Conservation (phyloP, 768 basidiomycete genomes). For the Crucibulum laeve region DNA sequence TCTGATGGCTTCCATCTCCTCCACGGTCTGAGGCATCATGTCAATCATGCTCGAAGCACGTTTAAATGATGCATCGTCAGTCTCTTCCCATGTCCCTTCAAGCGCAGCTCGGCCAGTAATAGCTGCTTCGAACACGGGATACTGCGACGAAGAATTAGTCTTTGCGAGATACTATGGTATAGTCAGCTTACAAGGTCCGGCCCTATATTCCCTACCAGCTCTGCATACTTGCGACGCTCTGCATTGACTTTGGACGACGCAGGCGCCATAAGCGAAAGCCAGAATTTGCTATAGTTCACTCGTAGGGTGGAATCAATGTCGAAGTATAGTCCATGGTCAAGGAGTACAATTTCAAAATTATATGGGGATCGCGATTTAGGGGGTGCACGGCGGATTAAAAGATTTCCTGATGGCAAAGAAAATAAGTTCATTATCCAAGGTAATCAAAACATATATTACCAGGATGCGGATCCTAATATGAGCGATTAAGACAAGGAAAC, state of each 20-base stretch:
- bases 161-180: not conserved
- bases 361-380: constrained; percentile 67
- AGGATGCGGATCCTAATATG: constrained; percentile 76
- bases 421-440: not conserved
- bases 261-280: constrained; percentile 82
- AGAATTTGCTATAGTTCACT: constrained; percentile 82
- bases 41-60: constrained; percentile 80
- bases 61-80: constrained; percentile 33
- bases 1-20: constrained; percentile 79
- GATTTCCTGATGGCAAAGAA: constrained; percentile 54
- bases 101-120: constrained; percentile 84
- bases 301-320: constrained; percentile 80
- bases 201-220: constrained; percentile 86
- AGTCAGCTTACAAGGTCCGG: constrained; percentile 67
- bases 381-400: constrained; percentile 80
- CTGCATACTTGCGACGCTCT: constrained; percentile 82
- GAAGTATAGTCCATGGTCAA: constrained; percentile 95
- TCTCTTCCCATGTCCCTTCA: constrained; percentile 51
- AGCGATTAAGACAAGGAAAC: constrained; percentile 4
- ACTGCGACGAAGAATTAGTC: constrained; percentile 40
- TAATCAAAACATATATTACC: constrained; percentile 33
- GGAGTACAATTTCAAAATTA: constrained; percentile 93
- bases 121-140: constrained; percentile 92
- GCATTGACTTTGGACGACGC: constrained; percentile 59
- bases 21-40: constrained; percentile 62